Conservation (phyloP, 148 eudicot genomes). For the Vaccinium myrtillus region DNA sequence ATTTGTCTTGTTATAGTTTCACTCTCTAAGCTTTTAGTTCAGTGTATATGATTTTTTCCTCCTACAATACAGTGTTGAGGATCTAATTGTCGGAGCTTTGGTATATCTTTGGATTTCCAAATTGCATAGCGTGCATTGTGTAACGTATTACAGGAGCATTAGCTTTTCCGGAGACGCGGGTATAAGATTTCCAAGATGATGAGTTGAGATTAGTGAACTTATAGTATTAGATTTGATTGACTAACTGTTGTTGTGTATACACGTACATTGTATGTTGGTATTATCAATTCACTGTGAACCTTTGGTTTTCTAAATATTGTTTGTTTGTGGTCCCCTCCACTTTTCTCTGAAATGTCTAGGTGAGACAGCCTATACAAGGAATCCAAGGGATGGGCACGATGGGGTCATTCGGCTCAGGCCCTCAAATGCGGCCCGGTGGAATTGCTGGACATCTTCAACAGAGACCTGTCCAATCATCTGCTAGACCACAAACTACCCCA, state of each 20-base stretch:
- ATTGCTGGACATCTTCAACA: conserved; percentile 52
- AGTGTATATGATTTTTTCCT: not conserved
- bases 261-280: not conserved
- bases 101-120: not conserved
- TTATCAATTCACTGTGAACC: not conserved
- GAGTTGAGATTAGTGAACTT: not conserved
- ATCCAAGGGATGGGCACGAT: conserved; percentile 47
- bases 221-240: not conserved
- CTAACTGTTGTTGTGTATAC: not conserved
- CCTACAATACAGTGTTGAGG: not conserved
- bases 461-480: conserved; percentile 58
- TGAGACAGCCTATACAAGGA: conserved; percentile 51
- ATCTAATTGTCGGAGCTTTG: not conserved
- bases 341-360: conserved; percentile 32
- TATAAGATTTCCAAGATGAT: not conserved
- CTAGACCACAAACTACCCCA: conserved; percentile 49
- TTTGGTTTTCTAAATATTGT: not conserved
- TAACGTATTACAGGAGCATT: not conserved
- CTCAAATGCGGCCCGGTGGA: conserved; percentile 51
- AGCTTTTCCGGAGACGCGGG: not conserved
- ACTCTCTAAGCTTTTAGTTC: not conserved
- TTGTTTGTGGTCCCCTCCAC: conserved; percentile 9
- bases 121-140: not conserved
- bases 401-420: conserved; percentile 44
- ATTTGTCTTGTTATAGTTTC: not conserved